Evolutionary conservation across 2,329 filamentous ascomycete genomes (phyloP).

Genomic region (Fusarium bactridioides): DNA sequence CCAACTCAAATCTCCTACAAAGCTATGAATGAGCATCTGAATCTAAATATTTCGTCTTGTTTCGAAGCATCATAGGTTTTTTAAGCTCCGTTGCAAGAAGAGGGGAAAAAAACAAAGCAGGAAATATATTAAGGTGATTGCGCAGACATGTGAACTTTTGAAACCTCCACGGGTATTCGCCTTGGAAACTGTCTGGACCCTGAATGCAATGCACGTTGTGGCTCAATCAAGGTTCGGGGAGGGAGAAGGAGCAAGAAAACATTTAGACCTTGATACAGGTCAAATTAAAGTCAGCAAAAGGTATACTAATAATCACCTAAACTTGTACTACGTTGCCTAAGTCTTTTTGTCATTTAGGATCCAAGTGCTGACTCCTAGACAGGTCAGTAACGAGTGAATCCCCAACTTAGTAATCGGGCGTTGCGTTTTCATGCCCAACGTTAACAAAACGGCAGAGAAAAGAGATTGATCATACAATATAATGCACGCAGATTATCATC

Average conservation of each 20-base stretch:
- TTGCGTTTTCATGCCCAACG: not conserved
- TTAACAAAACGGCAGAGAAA: not conserved
- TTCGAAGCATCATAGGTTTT: not conserved
- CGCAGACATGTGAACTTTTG: not conserved
- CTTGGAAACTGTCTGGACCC: not conserved
- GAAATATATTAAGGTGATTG: not conserved
- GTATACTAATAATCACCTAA: too few species aligned
- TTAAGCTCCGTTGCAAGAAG: not conserved
- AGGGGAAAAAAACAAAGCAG: not conserved
- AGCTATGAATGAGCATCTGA: not conserved
- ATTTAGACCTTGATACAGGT: too few species aligned
- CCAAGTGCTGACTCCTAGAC: too few species aligned
- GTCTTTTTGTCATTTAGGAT: too few species aligned
- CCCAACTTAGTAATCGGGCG: too few species aligned
- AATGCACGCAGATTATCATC: too few species aligned
- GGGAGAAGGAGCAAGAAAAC: too few species aligned
- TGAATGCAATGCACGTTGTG: not conserved
- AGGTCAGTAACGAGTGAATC: not conserved
- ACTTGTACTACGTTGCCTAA: too few species aligned
- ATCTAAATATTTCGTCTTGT: not conserved
- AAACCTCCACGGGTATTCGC: too few species aligned
- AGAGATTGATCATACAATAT: too few species aligned
- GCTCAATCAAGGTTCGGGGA: not conserved
- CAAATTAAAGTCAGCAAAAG: too few species aligned
- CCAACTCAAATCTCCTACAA: not conserved